Percentiles rank a stretch among this genome's conserved stretches.
phyloP scores from a whole-genome alignment of 2,329 filamentous ascomycete species.

The Dendrostoma leiphaemia region DNA sequence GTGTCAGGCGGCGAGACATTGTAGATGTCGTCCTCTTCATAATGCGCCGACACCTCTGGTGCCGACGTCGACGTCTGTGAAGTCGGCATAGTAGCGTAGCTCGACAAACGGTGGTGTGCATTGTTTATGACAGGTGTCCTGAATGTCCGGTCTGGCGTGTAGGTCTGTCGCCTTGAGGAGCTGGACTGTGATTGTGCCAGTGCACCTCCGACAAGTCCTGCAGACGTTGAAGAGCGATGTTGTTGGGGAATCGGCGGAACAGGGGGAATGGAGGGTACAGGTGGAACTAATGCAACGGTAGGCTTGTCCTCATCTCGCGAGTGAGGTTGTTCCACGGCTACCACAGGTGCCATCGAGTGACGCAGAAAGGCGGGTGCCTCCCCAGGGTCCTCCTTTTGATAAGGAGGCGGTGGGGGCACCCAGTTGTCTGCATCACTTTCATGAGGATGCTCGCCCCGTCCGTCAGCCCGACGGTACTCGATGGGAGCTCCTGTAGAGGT shows the following conservation, averaged over 20 bases:
- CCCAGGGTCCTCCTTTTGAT: constrained; percentile 63
- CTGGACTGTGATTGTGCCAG: neutral
- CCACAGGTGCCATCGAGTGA: constrained; percentile 38
- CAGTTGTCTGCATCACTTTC: constrained; percentile 88
- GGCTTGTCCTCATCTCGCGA: constrained; percentile 12
- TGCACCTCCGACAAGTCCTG: neutral
- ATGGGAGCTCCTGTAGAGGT: constrained; percentile 49
- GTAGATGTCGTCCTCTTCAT: constrained; percentile 41
- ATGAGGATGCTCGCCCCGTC: constrained; percentile 71
- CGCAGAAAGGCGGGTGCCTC: constrained; percentile 57
- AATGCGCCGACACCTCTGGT: neutral
- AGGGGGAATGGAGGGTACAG: constrained; percentile 25
- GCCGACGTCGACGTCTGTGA: constrained; percentile 10
- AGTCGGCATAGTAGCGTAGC: constrained; percentile 30
- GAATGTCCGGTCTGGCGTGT: constrained; percentile 10
- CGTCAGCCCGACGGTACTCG: constrained; percentile 67
- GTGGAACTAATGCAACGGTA: constrained; percentile 24
- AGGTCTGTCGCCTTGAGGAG: constrained; percentile 9
- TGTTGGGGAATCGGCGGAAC: constrained; percentile 18
- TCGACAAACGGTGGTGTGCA: constrained; percentile 33
- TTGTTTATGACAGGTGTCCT: neutral
- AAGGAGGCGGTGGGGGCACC: constrained; percentile 82
- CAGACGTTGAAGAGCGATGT: neutral
- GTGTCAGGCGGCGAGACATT: constrained; percentile 46
- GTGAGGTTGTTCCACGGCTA: constrained; percentile 23